These are phyloP conservation scores for Wallacemonas sp. DNA, from an alignment of 208 protist species.

Conservation along the genomic window DNA sequence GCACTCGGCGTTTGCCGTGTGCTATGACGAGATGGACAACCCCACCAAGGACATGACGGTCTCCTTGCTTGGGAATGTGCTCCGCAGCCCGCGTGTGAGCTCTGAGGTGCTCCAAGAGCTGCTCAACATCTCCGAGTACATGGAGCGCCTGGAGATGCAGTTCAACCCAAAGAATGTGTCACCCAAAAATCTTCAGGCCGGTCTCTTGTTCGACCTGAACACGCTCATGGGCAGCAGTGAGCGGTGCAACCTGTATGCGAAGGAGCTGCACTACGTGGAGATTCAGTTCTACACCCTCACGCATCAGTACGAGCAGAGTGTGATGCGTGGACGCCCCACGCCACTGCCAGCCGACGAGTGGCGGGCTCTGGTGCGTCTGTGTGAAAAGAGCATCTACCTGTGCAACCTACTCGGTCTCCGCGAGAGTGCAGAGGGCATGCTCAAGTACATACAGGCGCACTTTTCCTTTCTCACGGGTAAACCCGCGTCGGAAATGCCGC, in stretches of 20 bases:
- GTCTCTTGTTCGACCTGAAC: constrained; percentile 79
- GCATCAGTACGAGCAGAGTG: constrained; percentile 64
- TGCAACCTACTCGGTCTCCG: constrained; percentile 98
- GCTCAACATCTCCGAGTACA: constrained; percentile 97
- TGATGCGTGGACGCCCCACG: constrained; percentile 56
- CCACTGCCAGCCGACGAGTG: constrained; percentile 64
- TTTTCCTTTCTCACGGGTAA: constrained; percentile 80
- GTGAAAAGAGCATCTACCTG: constrained; percentile 95
- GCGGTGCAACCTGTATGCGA: constrained; percentile 93
- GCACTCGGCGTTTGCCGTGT: constrained; percentile 86
- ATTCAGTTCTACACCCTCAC: constrained; percentile 85
- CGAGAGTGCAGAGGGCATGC: constrained; percentile 97
- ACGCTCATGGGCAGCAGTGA: constrained; percentile 92
- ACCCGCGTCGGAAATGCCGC: constrained; percentile 59
- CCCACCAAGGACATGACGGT: constrained; percentile 48
- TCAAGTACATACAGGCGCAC: constrained; percentile 94
- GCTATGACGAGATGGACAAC: constrained; percentile 76
- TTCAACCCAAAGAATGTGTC: constrained; percentile 32
- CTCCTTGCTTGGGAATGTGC: constrained; percentile 56
- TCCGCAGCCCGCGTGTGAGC: constrained; percentile 71
- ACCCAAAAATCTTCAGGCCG: constrained; percentile 39
- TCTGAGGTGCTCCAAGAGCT: constrained; percentile 94
- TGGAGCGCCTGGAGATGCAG: constrained; percentile 93
- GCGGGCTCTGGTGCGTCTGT: constrained; percentile 64
- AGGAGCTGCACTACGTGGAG: constrained; percentile 96